Percentiles rank a stretch among this genome's conserved stretches.
Conservation (phyloP, 208 protist genomes). For the Leptomonas pyrrhocoris region DNA sequence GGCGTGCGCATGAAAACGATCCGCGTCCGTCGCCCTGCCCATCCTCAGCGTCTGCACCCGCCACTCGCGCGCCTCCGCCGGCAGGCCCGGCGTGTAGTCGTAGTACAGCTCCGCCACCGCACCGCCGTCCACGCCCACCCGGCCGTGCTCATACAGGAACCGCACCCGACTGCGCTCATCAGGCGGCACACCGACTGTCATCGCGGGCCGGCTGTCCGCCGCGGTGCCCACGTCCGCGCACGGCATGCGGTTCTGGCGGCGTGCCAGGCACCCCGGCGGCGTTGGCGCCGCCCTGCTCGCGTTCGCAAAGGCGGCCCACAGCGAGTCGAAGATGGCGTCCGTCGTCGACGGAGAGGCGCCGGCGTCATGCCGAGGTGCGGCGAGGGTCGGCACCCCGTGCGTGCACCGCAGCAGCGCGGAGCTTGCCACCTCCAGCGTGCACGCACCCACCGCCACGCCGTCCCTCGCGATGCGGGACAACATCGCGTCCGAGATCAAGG, state of each 20-base stretch:
- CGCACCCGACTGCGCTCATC: not conserved
- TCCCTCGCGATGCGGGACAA: not conserved
- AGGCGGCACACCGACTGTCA: not conserved
- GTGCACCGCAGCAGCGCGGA: not conserved
- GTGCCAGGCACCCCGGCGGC: not conserved
- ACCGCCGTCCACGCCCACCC: not conserved
- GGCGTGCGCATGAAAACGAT: not conserved
- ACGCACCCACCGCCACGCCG: not conserved
- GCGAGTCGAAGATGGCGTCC: not conserved
- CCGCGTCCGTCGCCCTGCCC: not conserved
- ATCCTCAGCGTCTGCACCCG: not conserved
- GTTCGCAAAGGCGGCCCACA: not conserved
- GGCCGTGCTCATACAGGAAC: slow-evolving; percentile 4
- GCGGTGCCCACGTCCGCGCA: slow-evolving; percentile 7
- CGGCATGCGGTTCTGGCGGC: slow-evolving; percentile 7
- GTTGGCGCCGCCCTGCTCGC: no score
- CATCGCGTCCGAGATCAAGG: not conserved
- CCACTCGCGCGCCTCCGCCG: not conserved
- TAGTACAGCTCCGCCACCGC: slow-evolving; percentile 9
- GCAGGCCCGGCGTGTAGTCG: slow-evolving; percentile 7
- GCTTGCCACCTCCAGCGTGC: not conserved
- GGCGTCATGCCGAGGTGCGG: not conserved
- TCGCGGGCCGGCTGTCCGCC: not conserved
- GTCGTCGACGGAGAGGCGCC: not conserved
- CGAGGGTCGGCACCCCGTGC: not conserved